These are phyloP conservation scores for Blastocrithidia nonstop DNA, from an alignment of 208 protist genomes.

Conservation along the genomic window DNA sequence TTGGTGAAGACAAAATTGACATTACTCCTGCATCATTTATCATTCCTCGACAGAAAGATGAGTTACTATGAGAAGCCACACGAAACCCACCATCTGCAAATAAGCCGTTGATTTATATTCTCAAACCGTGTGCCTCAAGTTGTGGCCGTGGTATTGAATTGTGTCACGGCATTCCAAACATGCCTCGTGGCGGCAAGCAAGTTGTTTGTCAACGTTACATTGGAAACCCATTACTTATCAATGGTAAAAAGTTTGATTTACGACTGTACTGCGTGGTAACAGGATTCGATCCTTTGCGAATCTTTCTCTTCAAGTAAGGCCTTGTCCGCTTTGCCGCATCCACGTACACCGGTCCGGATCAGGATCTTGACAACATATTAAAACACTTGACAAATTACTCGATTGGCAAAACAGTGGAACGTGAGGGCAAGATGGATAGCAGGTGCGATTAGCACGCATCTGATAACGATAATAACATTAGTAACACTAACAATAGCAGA, in stretches of 20 bases:
- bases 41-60: slow-evolving; percentile 49
- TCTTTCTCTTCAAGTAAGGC: slow-evolving; percentile 89
- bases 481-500: slow-evolving; percentile 45
- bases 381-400: slow-evolving; percentile 96
- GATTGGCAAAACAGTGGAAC: slow-evolving; percentile 88
- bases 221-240: slow-evolving; percentile 86
- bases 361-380: slow-evolving; percentile 74
- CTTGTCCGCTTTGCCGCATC: slow-evolving; percentile 90
- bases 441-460: background rate
- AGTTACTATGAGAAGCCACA: slow-evolving; percentile 51
- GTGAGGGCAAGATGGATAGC: slow-evolving; percentile 8
- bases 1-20: slow-evolving; percentile 49
- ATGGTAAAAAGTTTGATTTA: slow-evolving; percentile 91
- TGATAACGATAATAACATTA: slow-evolving; percentile 23
- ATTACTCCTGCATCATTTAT: slow-evolving; percentile 75
- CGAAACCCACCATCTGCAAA: slow-evolving; percentile 31
- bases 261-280: slow-evolving; percentile 89
- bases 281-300: slow-evolving; percentile 75
- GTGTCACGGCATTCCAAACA: slow-evolving; percentile 47
- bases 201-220: slow-evolving; percentile 90
- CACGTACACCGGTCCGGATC: slow-evolving; percentile 70
- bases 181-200: slow-evolving; percentile 28
- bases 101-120: slow-evolving; percentile 69
- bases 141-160: slow-evolving; percentile 80
- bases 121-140: slow-evolving; percentile 80